Percentiles rank a stretch among this genome's conserved stretches.
phyloP scores from a whole-genome alignment of 1,139 yeast genomes.

The Pichia sp. region DNA sequence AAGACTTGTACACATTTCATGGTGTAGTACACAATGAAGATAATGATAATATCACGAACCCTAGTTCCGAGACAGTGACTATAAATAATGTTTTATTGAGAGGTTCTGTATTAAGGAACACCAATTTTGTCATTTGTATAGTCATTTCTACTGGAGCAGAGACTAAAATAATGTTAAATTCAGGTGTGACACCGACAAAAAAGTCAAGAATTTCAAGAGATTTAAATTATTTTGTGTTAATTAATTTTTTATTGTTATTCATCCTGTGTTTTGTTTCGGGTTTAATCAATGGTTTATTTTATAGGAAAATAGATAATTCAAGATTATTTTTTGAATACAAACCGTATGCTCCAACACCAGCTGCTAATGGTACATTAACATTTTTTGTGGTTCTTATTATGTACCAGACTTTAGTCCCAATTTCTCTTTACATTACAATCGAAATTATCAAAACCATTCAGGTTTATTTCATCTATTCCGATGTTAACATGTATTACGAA shows the following conservation, averaged over 20 bases:
- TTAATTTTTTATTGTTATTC: constrained; percentile 44
- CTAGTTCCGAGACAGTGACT: constrained; percentile 38
- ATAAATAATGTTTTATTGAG: constrained; percentile 45
- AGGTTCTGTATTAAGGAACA: constrained; percentile 49
- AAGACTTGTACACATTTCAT: constrained; percentile 47
- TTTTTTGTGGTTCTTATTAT: constrained; percentile 49
- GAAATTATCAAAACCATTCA: constrained; percentile 56
- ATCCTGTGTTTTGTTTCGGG: constrained; percentile 49
- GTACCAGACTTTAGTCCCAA: constrained; percentile 55
- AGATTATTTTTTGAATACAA: constrained; percentile 44
- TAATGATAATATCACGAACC: constrained; percentile 15
- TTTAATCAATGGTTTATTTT: constrained; percentile 46
- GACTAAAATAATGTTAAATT: constrained; percentile 51
- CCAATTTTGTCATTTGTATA: constrained; percentile 49
- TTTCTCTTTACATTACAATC: constrained; percentile 52
- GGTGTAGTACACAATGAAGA: constrained; percentile 34
- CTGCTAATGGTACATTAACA: constrained; percentile 44
- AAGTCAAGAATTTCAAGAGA: constrained; percentile 48
- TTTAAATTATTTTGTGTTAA: constrained; percentile 43
- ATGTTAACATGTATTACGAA: constrained; percentile 45
- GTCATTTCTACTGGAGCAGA: constrained; percentile 50
- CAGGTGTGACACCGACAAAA: constrained; percentile 54
- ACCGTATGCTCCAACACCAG: constrained; percentile 46
- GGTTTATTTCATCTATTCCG: constrained; percentile 51
- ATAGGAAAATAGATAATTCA: constrained; percentile 33